Percentiles rank a stretch among this genome's conserved stretches.
Evolutionary conservation across 257 asterid species (phyloP).

Genomic region (Linderniella brevidens): DNA sequence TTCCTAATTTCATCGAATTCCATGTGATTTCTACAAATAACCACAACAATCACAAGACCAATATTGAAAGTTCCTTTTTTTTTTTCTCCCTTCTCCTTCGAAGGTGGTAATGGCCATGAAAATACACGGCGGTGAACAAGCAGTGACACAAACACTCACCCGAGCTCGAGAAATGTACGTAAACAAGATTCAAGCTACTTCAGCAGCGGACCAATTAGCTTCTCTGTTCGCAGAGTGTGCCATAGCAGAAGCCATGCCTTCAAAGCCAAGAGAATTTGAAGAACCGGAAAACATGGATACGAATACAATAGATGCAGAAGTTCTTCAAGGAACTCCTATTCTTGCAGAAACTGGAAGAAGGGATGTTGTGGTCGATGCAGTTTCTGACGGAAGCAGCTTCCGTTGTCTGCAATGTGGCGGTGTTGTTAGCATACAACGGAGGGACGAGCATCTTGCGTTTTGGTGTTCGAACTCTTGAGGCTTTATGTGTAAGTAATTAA

Average conservation of each 20-base stretch:
- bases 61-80: neutral
- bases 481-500: neutral
- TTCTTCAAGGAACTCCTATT: slow-evolving; percentile 45
- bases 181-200: slow-evolving; percentile 42
- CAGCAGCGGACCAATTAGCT: slow-evolving; percentile 81
- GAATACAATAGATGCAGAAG: slow-evolving; percentile 23
- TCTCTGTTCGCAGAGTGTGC: slow-evolving; percentile 86
- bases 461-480: slow-evolving; percentile 73
- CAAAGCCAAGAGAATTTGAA: slow-evolving; percentile 17
- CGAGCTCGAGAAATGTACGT: slow-evolving; percentile 69
- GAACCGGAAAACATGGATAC: slow-evolving; percentile 10
- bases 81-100: neutral
- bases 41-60: too few relatives aligned
- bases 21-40: too few relatives aligned
- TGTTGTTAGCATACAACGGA: slow-evolving; percentile 65
- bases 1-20: too few relatives aligned
- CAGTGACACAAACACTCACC: slow-evolving; percentile 36
- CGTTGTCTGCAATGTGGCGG: slow-evolving; percentile 87
- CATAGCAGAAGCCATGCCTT: slow-evolving; percentile 71
- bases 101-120: slow-evolving; percentile 84
- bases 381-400: slow-evolving; percentile 90
- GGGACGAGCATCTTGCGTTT: slow-evolving; percentile 64
- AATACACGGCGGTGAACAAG: slow-evolving; percentile 67
- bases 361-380: slow-evolving; percentile 67
- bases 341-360: slow-evolving; percentile 71